Evolutionary conservation across 352 stramenopile genomes (phyloP).

Genomic region (Thraustotheca clavata): DNA sequence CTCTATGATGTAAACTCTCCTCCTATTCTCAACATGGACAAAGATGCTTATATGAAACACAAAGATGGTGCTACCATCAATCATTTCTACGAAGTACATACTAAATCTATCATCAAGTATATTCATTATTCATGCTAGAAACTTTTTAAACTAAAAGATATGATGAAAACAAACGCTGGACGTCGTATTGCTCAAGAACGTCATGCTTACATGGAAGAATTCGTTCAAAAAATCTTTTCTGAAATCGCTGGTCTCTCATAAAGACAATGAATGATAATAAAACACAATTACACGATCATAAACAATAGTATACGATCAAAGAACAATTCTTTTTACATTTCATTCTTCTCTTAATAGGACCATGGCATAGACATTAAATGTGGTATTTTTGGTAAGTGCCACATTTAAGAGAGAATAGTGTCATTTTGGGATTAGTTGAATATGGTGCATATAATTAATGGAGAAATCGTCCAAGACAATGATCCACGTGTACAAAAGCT

Average conservation of each 20-base stretch:
- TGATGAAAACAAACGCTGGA: conserved; percentile 82
- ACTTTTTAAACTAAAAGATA: conserved; percentile 73
- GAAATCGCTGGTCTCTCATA: conserved; percentile 37
- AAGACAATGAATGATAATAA: neutral
- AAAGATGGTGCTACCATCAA: conserved; percentile 69
- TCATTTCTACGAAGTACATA: conserved; percentile 77
- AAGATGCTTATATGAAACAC: conserved; percentile 73
- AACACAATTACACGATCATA: too few relatives aligned
- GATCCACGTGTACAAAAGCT: conserved; percentile 49
- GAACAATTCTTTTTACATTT: neutral
- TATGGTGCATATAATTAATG: conserved; percentile 87
- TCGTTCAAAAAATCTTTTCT: conserved; percentile 70
- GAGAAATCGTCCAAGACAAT: conserved; percentile 78
- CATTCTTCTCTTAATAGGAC: too few relatives aligned
- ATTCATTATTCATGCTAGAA: conserved; percentile 36
- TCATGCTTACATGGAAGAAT: conserved; percentile 81
- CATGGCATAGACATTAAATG: too few relatives aligned
- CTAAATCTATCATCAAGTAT: neutral
- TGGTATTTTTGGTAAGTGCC: neutral
- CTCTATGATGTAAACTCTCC: conserved; percentile 67
- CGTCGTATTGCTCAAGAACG: conserved; percentile 67
- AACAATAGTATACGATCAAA: too few relatives aligned
- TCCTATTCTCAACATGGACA: conserved; percentile 47
- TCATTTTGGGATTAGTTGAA: neutral
- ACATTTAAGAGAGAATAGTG: neutral